Conservation (phyloP, 2,329 filamentous ascomycete genomes). For the Ceratocystiopsis brevicomis region DNA sequence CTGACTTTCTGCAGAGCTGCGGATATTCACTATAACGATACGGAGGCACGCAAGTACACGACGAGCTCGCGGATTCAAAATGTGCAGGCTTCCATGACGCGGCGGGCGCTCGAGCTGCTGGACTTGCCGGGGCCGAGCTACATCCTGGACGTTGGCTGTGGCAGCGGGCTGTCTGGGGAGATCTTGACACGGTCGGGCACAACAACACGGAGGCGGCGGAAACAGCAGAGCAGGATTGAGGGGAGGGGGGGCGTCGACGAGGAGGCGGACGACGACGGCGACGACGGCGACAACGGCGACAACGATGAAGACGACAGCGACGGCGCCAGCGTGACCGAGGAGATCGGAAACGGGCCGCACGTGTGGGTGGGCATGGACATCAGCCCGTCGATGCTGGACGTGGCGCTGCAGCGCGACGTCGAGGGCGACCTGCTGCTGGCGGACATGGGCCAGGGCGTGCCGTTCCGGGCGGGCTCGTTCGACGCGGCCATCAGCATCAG, state of each 20-base stretch:
- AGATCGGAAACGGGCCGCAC: constrained; percentile 65
- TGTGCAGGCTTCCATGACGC: constrained; percentile 88
- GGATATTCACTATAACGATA: constrained; percentile 94
- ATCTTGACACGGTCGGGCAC: constrained; percentile 44
- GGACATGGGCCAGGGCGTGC: constrained; percentile 88
- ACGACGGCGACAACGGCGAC: neutral
- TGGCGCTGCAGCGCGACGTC: constrained; percentile 77
- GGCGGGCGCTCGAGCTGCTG: constrained; percentile 81
- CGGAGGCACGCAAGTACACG: constrained; percentile 92
- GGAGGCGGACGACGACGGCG: neutral
- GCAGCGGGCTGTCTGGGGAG: constrained; percentile 83
- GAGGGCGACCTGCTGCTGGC: constrained; percentile 88
- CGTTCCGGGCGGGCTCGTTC: constrained; percentile 80
- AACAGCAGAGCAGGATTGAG: neutral
- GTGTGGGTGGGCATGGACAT: constrained; percentile 97
- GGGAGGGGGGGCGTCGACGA: neutral
- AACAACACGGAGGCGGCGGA: constrained; percentile 1
- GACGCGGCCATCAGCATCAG: constrained; percentile 90
- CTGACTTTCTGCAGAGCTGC: constrained; percentile 44
- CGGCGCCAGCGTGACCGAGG: constrained; percentile 26
- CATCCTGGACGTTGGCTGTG: constrained; percentile 93
- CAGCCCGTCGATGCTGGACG: constrained; percentile 85
- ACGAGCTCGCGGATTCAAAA: constrained; percentile 88
- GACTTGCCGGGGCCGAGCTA: constrained; percentile 61
- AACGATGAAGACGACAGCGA: neutral